Conservation (phyloP, 2,329 filamentous ascomycete species). For the Colletotrichum echinochloae region DNA sequence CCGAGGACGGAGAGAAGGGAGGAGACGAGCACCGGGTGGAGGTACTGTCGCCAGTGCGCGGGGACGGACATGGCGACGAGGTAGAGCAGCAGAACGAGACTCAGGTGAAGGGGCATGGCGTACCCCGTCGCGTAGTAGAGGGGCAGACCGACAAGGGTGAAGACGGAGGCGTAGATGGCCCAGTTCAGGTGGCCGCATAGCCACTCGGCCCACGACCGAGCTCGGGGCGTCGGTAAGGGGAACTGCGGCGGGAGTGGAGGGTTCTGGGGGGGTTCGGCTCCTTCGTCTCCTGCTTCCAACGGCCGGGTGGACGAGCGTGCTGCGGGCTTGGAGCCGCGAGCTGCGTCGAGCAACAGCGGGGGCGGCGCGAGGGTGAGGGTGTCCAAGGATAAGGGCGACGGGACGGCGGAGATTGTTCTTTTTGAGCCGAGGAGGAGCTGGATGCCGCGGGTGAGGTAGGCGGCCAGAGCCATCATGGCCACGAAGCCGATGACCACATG, state of each 20-base stretch:
- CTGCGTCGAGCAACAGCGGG: constrained; percentile 37
- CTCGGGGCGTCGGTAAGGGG: constrained; percentile 57
- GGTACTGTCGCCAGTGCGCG: constrained; percentile 59
- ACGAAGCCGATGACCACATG: constrained; percentile 65
- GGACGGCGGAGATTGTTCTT: constrained; percentile 46
- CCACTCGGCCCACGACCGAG: constrained; percentile 62
- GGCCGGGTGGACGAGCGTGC: neutral
- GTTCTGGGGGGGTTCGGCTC: neutral
- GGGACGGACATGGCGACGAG: constrained; percentile 63
- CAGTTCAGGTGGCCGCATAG: constrained; percentile 60
- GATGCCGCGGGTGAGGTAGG: constrained; percentile 65
- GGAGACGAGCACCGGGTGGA: constrained; percentile 70
- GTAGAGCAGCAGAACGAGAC: constrained; percentile 64
- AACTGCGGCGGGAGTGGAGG: constrained; percentile 51
- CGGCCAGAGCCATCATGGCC: constrained; percentile 63
- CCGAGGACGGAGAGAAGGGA: constrained; percentile 64
- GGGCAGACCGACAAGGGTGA: constrained; percentile 65
- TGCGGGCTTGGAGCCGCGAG: constrained; percentile 45
- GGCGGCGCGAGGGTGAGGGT: constrained; percentile 40
- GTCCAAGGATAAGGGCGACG: constrained; percentile 41
- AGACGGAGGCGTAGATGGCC: constrained; percentile 57
- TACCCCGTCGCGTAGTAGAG: constrained; percentile 66
- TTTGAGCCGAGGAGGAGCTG: constrained; percentile 64
- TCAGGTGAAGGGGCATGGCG: constrained; percentile 60
- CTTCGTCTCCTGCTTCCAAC: neutral